These are phyloP conservation scores for Adansonia digitata DNA, from an alignment of 345 rosid species.

Conservation along the genomic window DNA sequence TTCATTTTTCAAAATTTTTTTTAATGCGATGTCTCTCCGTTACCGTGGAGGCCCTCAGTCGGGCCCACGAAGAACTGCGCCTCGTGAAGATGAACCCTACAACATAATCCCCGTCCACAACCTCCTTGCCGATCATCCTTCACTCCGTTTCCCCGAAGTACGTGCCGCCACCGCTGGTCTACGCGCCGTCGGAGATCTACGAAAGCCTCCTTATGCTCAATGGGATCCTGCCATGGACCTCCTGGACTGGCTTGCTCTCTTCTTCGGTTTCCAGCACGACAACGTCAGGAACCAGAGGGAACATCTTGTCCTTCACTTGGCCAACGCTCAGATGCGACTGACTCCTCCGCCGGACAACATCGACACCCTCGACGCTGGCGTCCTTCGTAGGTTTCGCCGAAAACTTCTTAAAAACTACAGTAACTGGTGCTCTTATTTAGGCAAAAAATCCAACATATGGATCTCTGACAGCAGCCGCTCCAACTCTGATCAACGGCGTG, in stretches of 20 bases:
- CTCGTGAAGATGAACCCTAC: conserved; percentile 41
- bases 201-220: conserved; percentile 62
- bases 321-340: conserved; percentile 98
- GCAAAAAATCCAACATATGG: conserved; percentile 81
- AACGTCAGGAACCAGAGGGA: conserved; percentile 92
- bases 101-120: conserved; percentile 91
- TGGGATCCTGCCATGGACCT: conserved; percentile 83
- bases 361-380: conserved; percentile 62
- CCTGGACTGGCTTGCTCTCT: conserved; percentile 82
- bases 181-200: conserved; percentile 79
- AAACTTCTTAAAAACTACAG: conserved; percentile 72
- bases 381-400: conserved; percentile 65
- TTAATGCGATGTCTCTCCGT: conserved; percentile 34
- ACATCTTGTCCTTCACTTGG: conserved; percentile 84
- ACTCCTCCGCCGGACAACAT: conserved; percentile 87
- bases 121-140: conserved; percentile 93
- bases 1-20: neutral
- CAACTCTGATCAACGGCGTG: conserved; percentile 54
- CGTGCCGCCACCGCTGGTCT: conserved; percentile 85
- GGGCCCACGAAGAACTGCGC: conserved; percentile 27
- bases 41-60: conserved; percentile 34
- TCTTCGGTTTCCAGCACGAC: conserved; percentile 81
- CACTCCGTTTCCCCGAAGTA: conserved; percentile 90
- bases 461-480: conserved; percentile 68
- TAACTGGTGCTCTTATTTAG: conserved; percentile 80